phyloP scores from a whole-genome alignment of 768 basidiomycete genomes.

The Boletus rubescentipes region DNA sequence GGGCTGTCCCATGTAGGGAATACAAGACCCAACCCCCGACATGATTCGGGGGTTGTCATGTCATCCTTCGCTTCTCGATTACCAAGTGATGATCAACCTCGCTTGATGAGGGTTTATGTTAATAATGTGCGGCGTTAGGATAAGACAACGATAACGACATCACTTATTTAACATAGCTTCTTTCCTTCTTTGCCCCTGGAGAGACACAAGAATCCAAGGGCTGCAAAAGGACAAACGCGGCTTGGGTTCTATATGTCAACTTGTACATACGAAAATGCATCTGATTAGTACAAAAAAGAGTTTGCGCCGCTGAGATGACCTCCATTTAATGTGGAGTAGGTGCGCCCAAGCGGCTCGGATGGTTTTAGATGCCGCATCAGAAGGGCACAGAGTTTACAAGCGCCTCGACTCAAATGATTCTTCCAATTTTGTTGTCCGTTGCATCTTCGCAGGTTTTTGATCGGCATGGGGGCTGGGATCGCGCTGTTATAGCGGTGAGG shows the following conservation, averaged over 20 bases:
- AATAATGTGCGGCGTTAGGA: slow-evolving; percentile 79
- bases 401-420: slow-evolving; percentile 1
- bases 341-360: slow-evolving; percentile 69
- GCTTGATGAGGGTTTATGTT: slow-evolving; percentile 99
- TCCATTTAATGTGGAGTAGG: slow-evolving; percentile 94
- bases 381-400: slow-evolving; percentile 68
- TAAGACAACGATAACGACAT: slow-evolving; percentile 94
- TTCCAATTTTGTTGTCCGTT: slow-evolving; percentile 7
- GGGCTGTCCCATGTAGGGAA: not conserved
- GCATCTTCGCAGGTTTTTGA: slow-evolving; percentile 19
- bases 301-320: slow-evolving; percentile 94
- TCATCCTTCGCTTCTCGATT: slow-evolving; percentile 42
- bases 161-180: slow-evolving; percentile 64
- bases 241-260: slow-evolving; percentile 15
- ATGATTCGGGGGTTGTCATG: not conserved
- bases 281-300: slow-evolving; percentile 90
- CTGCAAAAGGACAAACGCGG: not conserved
- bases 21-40: not conserved
- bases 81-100: slow-evolving; percentile 98
- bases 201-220: not conserved
- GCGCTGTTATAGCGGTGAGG: slow-evolving; percentile 2
- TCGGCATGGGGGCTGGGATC: slow-evolving; percentile 4
- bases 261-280: slow-evolving; percentile 72
- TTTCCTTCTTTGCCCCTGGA: slow-evolving; percentile 4
- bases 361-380: slow-evolving; percentile 84